A percentile compares a stretch with the other conserved stretches of the same genome.
These are phyloP conservation scores for Saitozyma sp. DNA, from an alignment of 768 basidiomycete species.

Conservation along the genomic window DNA sequence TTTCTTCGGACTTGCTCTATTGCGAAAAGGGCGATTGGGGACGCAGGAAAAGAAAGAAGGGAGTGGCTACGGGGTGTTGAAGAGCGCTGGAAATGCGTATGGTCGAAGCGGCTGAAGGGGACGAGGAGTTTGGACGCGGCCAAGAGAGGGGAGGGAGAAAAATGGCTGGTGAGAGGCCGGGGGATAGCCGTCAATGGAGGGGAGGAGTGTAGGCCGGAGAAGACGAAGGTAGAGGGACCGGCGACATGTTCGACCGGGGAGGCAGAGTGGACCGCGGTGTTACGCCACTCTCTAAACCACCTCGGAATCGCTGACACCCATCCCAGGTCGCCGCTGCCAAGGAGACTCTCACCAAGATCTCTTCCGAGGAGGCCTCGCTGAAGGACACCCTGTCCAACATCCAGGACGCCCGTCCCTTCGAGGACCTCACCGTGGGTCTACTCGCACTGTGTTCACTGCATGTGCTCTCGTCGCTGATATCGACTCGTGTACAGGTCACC, in stretches of 20 bases:
- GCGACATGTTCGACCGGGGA: background rate
- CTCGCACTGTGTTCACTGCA: background rate
- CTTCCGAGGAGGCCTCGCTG: slow-evolving; percentile 84
- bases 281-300: no score
- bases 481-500: slow-evolving; percentile 61
- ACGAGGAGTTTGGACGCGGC: no score
- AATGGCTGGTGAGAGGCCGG: no score
- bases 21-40: no score
- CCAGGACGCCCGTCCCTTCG: slow-evolving; percentile 93
- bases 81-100: background rate
- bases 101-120: no score
- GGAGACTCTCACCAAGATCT: slow-evolving; percentile 85
- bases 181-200: no score
- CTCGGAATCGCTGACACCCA: background rate
- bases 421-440: slow-evolving; percentile 86
- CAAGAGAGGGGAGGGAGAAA: no score
- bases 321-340: slow-evolving; percentile 79
- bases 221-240: background rate
- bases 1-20: slow-evolving; percentile 8
- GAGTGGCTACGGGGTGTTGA: background rate
- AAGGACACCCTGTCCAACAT: slow-evolving; percentile 94
- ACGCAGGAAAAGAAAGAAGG: no score
- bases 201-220: no score
- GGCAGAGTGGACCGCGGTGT: background rate
- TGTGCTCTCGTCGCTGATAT: background rate